phyloP scores from a whole-genome alignment of 78 protist species.

The Guillardia theta region DNA sequence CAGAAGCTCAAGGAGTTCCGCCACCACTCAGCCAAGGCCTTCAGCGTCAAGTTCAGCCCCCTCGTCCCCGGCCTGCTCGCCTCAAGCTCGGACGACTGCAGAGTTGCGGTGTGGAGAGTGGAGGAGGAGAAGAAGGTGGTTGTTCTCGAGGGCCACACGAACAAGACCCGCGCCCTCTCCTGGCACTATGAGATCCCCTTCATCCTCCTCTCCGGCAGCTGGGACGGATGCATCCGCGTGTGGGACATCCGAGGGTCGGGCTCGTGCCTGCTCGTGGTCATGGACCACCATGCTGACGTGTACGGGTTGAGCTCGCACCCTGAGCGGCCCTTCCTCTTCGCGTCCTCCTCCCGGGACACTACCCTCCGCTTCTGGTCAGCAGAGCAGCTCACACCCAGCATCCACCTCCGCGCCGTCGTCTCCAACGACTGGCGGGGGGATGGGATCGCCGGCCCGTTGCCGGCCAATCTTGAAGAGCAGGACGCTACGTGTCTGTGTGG shows the following conservation, averaged over 20 bases:
- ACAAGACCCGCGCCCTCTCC: constrained; percentile 44
- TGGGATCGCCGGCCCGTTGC: neutral
- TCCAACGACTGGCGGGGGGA: too few species aligned
- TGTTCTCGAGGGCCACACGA: neutral
- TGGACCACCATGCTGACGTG: constrained; percentile 65
- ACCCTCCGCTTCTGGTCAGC: constrained; percentile 51
- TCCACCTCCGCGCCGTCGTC: neutral
- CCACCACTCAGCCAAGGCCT: neutral
- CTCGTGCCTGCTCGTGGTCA: constrained; percentile 21
- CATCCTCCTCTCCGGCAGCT: constrained; percentile 48
- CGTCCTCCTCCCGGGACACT: constrained; percentile 55
- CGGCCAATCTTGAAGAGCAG: neutral
- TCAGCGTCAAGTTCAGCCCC: constrained; percentile 51
- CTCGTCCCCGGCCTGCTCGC: constrained; percentile 41
- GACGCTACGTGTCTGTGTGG: neutral
- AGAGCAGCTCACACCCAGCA: neutral
- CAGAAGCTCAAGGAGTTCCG: neutral
- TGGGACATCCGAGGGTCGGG: constrained; percentile 38
- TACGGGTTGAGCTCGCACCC: constrained; percentile 65
- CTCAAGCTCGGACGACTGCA: constrained; percentile 53
- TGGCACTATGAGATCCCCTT: constrained; percentile 52
- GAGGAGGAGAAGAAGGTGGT: neutral
- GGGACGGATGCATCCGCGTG: constrained; percentile 66
- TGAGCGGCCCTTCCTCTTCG: constrained; percentile 52
- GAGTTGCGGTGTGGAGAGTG: constrained; percentile 42